Evolutionary conservation across 805 yeast genomes (phyloP), one percentile per base, ranked within the genome.

Genomic region (Metschnikowia noctiluminum): DNA sequence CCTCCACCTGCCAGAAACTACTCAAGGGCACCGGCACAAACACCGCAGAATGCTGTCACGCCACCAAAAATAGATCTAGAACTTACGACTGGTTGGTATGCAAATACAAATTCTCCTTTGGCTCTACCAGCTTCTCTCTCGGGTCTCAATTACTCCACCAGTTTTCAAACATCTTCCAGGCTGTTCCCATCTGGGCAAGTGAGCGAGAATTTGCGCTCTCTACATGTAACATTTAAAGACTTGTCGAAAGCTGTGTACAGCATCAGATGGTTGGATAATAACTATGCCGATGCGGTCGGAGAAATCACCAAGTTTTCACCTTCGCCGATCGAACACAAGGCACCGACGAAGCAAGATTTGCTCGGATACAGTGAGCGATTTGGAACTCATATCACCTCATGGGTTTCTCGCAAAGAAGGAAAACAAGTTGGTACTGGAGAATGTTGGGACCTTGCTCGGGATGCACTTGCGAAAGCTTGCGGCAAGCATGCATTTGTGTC

Each of bases 391-490:
- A 70, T 80, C 10, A 82, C 81, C 3, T 64, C 72, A 28, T 80
- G 85, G 85, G 69, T 76, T 59, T 80, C 78, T 52, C 74, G 69
- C 26, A 69, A 71, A 16, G 54, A 64, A 31, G 82, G 82, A 7
- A 65, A 70, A 42, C 61, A 63, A 43, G 82, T 80, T 10, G 83
- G 82, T 2, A 61, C 72, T 36, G 85, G 85, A 7, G 84, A 80
- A 55, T 80, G 85, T 54, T 80, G 84, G 84, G 81, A 81, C 32
- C 69, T 80, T 49, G 85, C 84, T 0, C 75, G 70, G 45, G 78
- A 78, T 42, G 82, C 84, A 0, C 63, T 80, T 38, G 60, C 65
- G 42, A 74, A 77, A 50, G 80, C 81, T 0, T 79, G 84, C 58
- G 84, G 84, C 0, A 77, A 72, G 28, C 80, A 78, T 57, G 84